phyloP scores from a whole-genome alignment of 2,329 filamentous ascomycete genomes.

The Penicillium griseofulvum region DNA sequence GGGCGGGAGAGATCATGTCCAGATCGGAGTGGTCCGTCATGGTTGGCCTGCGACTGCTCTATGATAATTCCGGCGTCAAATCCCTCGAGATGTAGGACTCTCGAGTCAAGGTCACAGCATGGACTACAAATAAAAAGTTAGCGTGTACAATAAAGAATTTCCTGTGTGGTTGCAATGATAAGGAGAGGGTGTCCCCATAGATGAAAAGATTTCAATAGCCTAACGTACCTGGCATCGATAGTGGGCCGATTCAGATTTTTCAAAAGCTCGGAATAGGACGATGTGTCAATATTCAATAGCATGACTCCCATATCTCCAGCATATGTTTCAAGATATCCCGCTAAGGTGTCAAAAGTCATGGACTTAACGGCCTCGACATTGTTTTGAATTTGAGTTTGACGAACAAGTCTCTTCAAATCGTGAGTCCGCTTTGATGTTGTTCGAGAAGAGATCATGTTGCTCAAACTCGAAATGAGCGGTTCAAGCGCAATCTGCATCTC shows the following conservation, averaged over 20 bases:
- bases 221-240: not conserved
- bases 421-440: conserved; percentile 29
- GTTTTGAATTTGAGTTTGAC: conserved; percentile 24
- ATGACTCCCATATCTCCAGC: not conserved
- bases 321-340: not conserved
- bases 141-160: not conserved
- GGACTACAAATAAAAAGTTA: not conserved
- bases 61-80: not conserved
- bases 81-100: not conserved
- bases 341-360: not conserved
- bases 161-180: not conserved
- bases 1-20: not conserved
- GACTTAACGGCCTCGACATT: conserved; percentile 24
- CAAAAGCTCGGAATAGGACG: not conserved
- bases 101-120: not conserved
- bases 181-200: not conserved
- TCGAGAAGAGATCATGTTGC: conserved; percentile 25
- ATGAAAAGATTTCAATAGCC: not conserved
- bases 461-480: not conserved
- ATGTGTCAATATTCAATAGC: not conserved
- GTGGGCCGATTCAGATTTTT: not conserved
- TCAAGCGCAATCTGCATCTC: not conserved
- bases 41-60: not conserved
- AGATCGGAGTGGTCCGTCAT: not conserved
- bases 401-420: conserved; percentile 26